phyloP scores from a whole-genome alignment of 2,329 filamentous ascomycete species.

The Ceratocystis diversiconidia region DNA sequence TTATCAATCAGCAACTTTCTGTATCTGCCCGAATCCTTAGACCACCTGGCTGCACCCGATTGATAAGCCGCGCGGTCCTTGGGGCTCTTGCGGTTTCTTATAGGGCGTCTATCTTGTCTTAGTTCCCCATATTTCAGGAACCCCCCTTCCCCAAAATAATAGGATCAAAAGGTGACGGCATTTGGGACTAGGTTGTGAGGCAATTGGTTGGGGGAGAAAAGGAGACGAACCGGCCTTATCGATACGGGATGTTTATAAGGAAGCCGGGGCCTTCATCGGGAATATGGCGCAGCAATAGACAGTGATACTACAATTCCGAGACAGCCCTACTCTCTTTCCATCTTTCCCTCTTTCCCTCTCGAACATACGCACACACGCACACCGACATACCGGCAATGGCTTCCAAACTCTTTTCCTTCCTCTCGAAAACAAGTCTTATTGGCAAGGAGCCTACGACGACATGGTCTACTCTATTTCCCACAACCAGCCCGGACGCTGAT shows the following conservation, averaged over 20 bases:
- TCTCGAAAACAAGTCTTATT: slow-evolving; percentile 25
- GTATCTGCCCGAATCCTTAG: not conserved
- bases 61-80: slow-evolving; percentile 13
- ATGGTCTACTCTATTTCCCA: slow-evolving; percentile 49
- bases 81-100: not conserved
- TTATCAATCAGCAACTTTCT: not conserved
- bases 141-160: not conserved
- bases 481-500: slow-evolving; percentile 60
- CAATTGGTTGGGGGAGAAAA: not conserved
- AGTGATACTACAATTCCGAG: too few relatives aligned
- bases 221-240: not conserved
- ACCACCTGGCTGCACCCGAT: not conserved
- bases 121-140: not conserved
- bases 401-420: slow-evolving; percentile 29
- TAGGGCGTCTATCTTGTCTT: not conserved
- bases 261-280: not conserved
- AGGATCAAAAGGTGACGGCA: not conserved
- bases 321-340: too few relatives aligned
- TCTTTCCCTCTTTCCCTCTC: not conserved
- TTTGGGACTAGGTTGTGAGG: not conserved
- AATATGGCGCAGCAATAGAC: too few relatives aligned
- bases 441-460: slow-evolving; percentile 19
- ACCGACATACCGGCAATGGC: slow-evolving; percentile 26
- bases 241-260: not conserved
- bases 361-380: not conserved